These are phyloP conservation scores for Seminavis robusta DNA, from an alignment of 108 stramenopile genomes.

Conservation along the genomic window DNA sequence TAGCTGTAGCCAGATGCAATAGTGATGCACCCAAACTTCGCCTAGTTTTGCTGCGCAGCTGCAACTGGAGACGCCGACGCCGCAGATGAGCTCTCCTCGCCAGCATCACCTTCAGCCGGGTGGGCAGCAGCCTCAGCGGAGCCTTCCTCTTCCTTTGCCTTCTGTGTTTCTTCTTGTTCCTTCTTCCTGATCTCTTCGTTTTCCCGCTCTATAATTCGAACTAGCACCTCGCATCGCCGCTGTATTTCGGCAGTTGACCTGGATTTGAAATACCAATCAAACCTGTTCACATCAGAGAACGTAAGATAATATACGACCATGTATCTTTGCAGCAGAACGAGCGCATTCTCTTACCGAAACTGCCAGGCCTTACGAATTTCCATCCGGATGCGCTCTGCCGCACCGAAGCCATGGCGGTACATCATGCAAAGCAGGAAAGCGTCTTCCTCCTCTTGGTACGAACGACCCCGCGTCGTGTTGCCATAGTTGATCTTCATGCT, in stretches of 20 bases:
- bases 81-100: too few relatives aligned
- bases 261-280: conserved; percentile 99
- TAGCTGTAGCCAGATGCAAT: too few relatives aligned
- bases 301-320: too few relatives aligned
- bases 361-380: conserved; percentile 94
- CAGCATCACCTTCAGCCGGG: not conserved
- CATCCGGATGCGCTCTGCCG: conserved; percentile 88
- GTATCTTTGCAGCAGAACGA: too few relatives aligned
- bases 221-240: conserved; percentile 81
- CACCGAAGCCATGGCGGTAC: conserved; percentile 94
- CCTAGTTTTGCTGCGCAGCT: too few relatives aligned
- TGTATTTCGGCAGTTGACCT: conserved; percentile 91
- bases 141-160: not conserved
- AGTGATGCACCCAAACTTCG: too few relatives aligned
- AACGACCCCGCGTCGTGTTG: conserved; percentile 41
- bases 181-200: conserved; percentile 69
- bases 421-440: conserved; percentile 94
- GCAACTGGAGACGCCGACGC: too few relatives aligned
- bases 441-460: conserved; percentile 95
- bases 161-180: conserved; percentile 19
- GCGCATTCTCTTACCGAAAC: too few relatives aligned
- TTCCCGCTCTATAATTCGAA: conserved; percentile 74
- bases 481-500: conserved; percentile 83
- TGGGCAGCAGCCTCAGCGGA: not conserved
- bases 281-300: too few relatives aligned